These are phyloP conservation scores for Flagelloscypha sp. DNA, from an alignment of 768 basidiomycete species.

Conservation along the genomic window DNA sequence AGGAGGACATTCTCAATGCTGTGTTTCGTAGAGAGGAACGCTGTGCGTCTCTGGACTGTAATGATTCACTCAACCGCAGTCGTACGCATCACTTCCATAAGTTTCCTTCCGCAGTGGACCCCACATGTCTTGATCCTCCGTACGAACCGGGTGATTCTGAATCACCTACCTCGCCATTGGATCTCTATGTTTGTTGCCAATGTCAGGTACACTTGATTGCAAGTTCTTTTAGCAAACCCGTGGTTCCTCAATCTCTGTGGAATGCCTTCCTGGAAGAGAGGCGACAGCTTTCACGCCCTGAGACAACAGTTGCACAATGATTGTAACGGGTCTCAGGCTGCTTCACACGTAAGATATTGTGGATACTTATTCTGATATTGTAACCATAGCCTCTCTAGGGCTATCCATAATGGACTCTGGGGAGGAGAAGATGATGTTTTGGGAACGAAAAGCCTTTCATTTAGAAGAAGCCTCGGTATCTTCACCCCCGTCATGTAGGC, in stretches of 20 bases:
- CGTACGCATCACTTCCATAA: conserved; percentile 76
- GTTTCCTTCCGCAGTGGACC: conserved; percentile 63
- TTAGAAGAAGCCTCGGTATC: too few relatives aligned
- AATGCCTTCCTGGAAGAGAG: conserved; percentile 36
- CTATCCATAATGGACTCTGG: conserved; percentile 44
- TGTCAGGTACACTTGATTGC: conserved; percentile 43
- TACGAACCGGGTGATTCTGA: conserved; percentile 56
- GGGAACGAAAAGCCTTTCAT: too few relatives aligned
- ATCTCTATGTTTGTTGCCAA: conserved; percentile 50
- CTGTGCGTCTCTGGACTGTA: conserved; percentile 35
- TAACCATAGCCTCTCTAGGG: too few relatives aligned
- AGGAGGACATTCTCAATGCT: conserved; percentile 20
- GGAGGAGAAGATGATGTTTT: conserved; percentile 31
- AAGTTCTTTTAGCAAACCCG: conserved; percentile 41
- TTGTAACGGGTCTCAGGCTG: too few relatives aligned
- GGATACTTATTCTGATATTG: too few relatives aligned
- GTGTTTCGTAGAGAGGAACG: conserved; percentile 22
- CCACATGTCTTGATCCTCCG: conserved; percentile 58
- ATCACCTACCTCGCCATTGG: conserved; percentile 26
- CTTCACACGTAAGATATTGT: too few relatives aligned
- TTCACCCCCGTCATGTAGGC: too few relatives aligned
- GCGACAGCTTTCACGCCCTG: conserved; percentile 21
- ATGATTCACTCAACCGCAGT: conserved; percentile 44
- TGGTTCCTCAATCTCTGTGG: conserved; percentile 33
- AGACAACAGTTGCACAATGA: too few relatives aligned